A percentile compares a stretch with the other conserved stretches of the same genome.
These are phyloP conservation scores for Trichosporon sp. DNA, from an alignment of 1,284 basidiomycete genomes.

Conservation along the genomic window DNA sequence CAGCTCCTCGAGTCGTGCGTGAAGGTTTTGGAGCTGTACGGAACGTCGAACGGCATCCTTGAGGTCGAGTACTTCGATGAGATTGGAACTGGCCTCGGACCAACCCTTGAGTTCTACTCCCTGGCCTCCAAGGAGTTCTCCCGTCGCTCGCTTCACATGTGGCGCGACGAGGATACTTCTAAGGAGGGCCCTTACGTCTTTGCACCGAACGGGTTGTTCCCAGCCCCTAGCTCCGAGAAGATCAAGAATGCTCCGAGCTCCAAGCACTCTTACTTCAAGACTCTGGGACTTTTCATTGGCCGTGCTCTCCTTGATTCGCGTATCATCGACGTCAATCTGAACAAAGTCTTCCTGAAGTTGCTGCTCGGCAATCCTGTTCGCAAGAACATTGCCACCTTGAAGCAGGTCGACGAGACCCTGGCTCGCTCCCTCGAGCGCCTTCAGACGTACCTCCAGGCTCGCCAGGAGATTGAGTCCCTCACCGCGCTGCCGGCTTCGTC, in stretches of 20 bases:
- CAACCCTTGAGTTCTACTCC: slow-evolving; percentile 97
- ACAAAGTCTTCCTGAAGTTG: slow-evolving; percentile 86
- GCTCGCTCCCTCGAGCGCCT: slow-evolving; percentile 84
- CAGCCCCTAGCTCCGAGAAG: slow-evolving; percentile 63
- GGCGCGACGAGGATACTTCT: slow-evolving; percentile 79
- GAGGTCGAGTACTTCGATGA: slow-evolving; percentile 99
- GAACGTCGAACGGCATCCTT: slow-evolving; percentile 80
- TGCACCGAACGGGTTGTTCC: slow-evolving; percentile 84
- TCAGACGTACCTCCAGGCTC: slow-evolving; percentile 60
- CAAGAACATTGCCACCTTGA: slow-evolving; percentile 76
- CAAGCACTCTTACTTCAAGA: slow-evolving; percentile 74
- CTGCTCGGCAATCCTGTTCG: slow-evolving; percentile 83
- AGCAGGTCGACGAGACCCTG: slow-evolving; percentile 77
- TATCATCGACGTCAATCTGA: slow-evolving; percentile 94
- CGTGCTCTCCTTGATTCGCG: slow-evolving; percentile 96
- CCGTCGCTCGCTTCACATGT: slow-evolving; percentile 79
- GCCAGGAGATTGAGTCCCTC: slow-evolving; percentile 57
- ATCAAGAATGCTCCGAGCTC: slow-evolving; percentile 29
- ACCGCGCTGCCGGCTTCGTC: slow-evolving; percentile 44
- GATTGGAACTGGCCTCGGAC: slow-evolving; percentile 95
- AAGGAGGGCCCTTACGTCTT: slow-evolving; percentile 70
- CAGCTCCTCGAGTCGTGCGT: slow-evolving; percentile 95
- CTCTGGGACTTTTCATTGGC: slow-evolving; percentile 96
- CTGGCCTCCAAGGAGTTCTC: slow-evolving; percentile 92
- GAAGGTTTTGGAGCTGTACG: slow-evolving; percentile 97